Evolutionary conservation across 345 rosid species (phyloP), one percentile per base, ranked within the genome.

Genomic region (Ceriops tagal): DNA sequence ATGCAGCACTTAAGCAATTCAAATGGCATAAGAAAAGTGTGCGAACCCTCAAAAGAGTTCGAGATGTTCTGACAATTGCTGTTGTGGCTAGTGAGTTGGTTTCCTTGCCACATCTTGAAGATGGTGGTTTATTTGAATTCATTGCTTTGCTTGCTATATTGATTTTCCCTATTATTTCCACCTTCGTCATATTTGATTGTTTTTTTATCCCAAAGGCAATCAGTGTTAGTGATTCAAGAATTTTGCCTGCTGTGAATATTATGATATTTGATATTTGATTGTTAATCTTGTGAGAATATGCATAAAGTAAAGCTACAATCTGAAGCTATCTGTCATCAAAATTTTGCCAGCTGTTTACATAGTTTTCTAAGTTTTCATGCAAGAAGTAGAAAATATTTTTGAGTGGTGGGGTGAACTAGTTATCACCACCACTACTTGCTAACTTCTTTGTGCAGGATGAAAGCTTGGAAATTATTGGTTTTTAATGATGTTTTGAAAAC

Each of bases 31-130:
- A 85, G 79, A 86, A 80, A 83, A 49, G 86, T 19, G 97, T 88
- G 15, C 62, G 70, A 68, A 58, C n/a, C 6, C 32, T 90, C 75
- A 92, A 89, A 68, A 88, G 82, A 68, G 27, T 92, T 24, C 92
- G 93, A 61, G 96, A 92, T 83, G 83, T 87, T 73, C 96, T 96
- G 59, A 96, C 93, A 0, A n/a, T 86, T 69, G 87, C 83, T 21
- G 90, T 89, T 61, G 87, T 92, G 71, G 97, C 98, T 81, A 92
- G 98, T 89, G 82, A 8, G 69, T 46, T 61, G 56, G 22, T 62
- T 13, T 26, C 15, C 69, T 43, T 80, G 53, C 27, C 66, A n/a
- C 63, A 51, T 13, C 34, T 53, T 9, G 30, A 28, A 10, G 61
- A 31, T 19, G 60, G 22, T 70, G 61, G 28, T 21, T 27, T 58